Conservation (phyloP, 1,284 basidiomycete genomes). For the Trichosporon sp. region DNA sequence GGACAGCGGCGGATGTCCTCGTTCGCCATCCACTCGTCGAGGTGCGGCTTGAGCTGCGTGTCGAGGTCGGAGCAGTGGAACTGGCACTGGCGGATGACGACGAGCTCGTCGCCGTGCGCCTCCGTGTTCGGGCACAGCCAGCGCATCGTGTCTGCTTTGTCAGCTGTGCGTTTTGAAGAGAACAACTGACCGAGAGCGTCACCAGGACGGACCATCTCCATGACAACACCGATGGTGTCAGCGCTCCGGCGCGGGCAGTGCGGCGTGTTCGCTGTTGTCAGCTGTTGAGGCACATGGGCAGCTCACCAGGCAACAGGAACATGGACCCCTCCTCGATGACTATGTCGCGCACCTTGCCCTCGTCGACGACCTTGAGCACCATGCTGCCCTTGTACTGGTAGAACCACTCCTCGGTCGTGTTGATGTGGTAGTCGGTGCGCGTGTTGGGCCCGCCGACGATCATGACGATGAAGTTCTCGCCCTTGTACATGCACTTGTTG, state of each 20-base stretch:
- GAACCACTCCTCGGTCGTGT: constrained; percentile 96
- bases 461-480: constrained; percentile 83
- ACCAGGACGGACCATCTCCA: constrained; percentile 79
- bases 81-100: constrained; percentile 75
- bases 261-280: constrained; percentile 72
- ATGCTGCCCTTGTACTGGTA: constrained; percentile 90
- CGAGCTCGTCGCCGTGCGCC: constrained; percentile 62
- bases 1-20: constrained; percentile 64
- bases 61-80: constrained; percentile 91
- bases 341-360: constrained; percentile 80
- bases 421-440: constrained; percentile 85
- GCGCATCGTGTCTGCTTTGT: constrained; percentile 68
- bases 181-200: constrained; percentile 50
- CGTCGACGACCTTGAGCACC: constrained; percentile 81
- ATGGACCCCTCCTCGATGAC: constrained; percentile 90
- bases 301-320: constrained; percentile 83
- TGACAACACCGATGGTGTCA: constrained; percentile 88
- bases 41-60: constrained; percentile 87
- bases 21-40: constrained; percentile 66
- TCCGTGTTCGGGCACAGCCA: constrained; percentile 81
- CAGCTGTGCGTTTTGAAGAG: background rate
- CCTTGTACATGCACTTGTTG: constrained; percentile 81
- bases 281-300: background rate
- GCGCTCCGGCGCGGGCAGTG: constrained; percentile 90
- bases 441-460: constrained; percentile 88